Base-by-base conservation (phyloP, 371 early-diverging fungal species). In the Blastocladiella emersonii region DNA sequence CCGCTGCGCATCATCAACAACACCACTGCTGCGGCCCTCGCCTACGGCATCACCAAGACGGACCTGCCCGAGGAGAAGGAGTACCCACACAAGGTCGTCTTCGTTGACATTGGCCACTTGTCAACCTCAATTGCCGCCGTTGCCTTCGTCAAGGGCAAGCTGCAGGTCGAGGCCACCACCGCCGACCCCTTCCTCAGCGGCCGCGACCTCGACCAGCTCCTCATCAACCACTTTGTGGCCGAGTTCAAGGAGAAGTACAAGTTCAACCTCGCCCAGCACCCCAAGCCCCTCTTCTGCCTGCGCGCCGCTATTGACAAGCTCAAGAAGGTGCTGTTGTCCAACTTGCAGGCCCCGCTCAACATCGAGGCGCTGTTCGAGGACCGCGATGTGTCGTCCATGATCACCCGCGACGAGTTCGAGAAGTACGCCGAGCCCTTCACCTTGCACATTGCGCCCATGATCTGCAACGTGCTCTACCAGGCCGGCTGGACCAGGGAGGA, bases 31-130 rank as follows among this genome's bases (percentile, higher is more conserved):
- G 85, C 89, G 63, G 95, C 98, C 48, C 85, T 97, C 64, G 93
- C 91, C 60, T 97, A 95, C 69, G 96, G 98, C 75, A 95, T 97
- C 74, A 97, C 96, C 74, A 95, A 94, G 84, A 78, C 81, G 39
- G 98, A 97, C 74, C 79, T 96, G 64, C 96, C 96, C 66, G 95
- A 93, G 76, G 87, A 91, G 45, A 91, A 91, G 80, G 91, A 91
- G 79, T n/a, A n/a, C n/a, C 86, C 96, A 64, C 86, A 88, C 67
- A 88, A 85, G 70, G 91, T 98, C 55, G 89, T 87, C 63, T 89
- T 98, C 72, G 90, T 92, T 57, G 96, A 98, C 74, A 80, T 95
- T 63, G 98, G 98, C 62, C 89, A 95, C 81, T 91, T 93, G 61
- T 77, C 85, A 65, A 89, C 86, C 80, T 89, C 88, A 64, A 91